Conservation (phyloP, 2,329 filamentous ascomycete genomes). For the Sarocladiaceae sp. region DNA sequence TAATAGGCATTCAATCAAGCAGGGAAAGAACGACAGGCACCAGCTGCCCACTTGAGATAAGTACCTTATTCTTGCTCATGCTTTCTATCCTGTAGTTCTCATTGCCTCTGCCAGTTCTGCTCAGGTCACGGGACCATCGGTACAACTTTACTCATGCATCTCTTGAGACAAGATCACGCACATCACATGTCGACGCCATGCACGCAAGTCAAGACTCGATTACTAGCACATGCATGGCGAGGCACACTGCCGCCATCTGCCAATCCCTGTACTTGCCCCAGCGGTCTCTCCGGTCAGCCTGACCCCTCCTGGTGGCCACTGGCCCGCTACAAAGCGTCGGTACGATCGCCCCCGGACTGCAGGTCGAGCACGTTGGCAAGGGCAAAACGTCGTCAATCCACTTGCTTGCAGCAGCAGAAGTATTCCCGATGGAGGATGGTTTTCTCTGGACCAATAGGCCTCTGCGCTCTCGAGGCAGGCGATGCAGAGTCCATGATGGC, state of each 20-base stretch:
- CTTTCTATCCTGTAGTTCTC: too few relatives aligned
- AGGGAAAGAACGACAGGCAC: too few relatives aligned
- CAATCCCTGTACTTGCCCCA: neutral
- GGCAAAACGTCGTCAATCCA: neutral
- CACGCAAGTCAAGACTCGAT: too few relatives aligned
- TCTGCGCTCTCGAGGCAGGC: neutral
- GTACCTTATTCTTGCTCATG: too few relatives aligned
- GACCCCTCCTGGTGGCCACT: neutral
- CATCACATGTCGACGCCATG: neutral
- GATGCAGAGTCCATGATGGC: neutral
- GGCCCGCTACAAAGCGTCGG: neutral
- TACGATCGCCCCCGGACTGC: neutral
- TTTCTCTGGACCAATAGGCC: neutral
- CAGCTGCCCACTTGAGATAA: too few relatives aligned
- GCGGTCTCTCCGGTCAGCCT: neutral
- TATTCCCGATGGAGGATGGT: neutral
- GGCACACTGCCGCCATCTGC: slow-evolving; percentile 1
- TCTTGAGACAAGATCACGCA: neutral
- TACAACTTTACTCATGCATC: neutral
- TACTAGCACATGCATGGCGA: slow-evolving; percentile 6
- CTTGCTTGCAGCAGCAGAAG: slow-evolving; percentile 3
- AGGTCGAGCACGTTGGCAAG: neutral
- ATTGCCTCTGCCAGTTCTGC: too few relatives aligned
- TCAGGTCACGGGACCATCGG: neutral
- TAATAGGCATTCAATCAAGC: too few relatives aligned